Evolutionary conservation across 2,329 filamentous ascomycete genomes (phyloP).

Genomic region (Aciculosporium take): DNA sequence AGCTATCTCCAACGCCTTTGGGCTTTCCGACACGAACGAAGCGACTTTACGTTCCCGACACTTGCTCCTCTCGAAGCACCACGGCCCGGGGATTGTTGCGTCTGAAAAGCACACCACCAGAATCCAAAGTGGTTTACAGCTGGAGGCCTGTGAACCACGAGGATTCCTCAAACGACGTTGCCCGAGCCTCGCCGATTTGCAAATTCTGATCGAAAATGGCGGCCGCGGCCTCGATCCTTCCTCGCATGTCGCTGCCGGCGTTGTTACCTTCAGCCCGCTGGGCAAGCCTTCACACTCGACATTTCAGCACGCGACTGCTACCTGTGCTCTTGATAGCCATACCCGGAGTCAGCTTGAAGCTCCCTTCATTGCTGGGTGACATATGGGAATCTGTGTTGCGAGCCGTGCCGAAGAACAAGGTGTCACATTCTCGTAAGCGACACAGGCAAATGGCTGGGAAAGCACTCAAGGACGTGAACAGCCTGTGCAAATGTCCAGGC

Average conservation of each 20-base stretch:
- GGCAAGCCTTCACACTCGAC: slow-evolving; percentile 29
- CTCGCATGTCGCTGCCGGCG: slow-evolving; percentile 32
- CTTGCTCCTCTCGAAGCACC: neutral
- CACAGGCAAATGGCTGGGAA: slow-evolving; percentile 92
- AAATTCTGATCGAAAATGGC: slow-evolving; percentile 1
- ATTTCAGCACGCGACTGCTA: slow-evolving; percentile 33
- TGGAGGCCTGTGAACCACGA: too few species aligned
- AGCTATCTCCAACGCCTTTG: neutral
- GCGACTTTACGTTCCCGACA: neutral
- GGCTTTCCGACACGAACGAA: neutral
- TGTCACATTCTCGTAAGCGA: slow-evolving; percentile 88
- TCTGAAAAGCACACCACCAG: neutral
- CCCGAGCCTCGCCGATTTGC: neutral
- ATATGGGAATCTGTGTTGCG: slow-evolving; percentile 88
- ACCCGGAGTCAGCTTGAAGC: slow-evolving; percentile 42
- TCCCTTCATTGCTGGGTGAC: slow-evolving; percentile 52
- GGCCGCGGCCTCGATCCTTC: slow-evolving; percentile 35
- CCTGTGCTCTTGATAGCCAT: slow-evolving; percentile 42
- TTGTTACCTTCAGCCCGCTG: slow-evolving; percentile 28
- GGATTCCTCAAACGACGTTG: neutral
- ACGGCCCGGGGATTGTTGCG: neutral
- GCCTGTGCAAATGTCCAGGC: slow-evolving; percentile 74
- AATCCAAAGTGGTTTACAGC: neutral
- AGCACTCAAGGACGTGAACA: slow-evolving; percentile 77
- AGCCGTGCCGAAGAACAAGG: slow-evolving; percentile 97